phyloP scores from a whole-genome alignment of 148 eudicot species.

The Cornus florida region DNA sequence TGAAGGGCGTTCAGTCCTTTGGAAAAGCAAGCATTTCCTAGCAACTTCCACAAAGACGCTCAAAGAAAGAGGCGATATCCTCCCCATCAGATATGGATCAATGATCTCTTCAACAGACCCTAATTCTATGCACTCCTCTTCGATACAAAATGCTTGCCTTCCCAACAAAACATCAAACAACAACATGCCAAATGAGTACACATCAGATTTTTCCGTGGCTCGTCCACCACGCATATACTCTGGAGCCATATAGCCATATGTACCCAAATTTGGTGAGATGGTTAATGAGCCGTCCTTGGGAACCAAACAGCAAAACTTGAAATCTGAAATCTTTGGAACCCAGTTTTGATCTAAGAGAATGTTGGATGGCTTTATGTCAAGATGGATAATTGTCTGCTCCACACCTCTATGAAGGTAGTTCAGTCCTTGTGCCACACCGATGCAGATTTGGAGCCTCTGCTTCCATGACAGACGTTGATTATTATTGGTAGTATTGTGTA shows the following conservation, averaged over 20 bases:
- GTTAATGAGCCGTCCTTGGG: neutral
- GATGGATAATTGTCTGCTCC: conserved; percentile 11
- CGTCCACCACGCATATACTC: neutral
- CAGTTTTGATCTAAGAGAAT: neutral
- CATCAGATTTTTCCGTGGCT: conserved; percentile 20
- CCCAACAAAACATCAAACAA: conserved; percentile 16
- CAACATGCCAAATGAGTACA: conserved; percentile 25
- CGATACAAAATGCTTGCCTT: neutral
- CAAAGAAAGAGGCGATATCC: conserved; percentile 4
- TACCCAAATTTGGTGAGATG: neutral
- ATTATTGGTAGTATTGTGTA: neutral
- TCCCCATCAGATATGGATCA: neutral
- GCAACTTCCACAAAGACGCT: neutral
- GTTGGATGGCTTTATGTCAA: neutral
- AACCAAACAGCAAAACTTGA: neutral
- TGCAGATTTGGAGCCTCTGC: conserved; percentile 15
- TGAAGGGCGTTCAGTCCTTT: neutral
- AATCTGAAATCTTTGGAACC: conserved; percentile 14
- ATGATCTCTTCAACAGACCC: conserved; percentile 5
- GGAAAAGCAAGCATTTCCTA: neutral
- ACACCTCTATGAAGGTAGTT: conserved; percentile 1
- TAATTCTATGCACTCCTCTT: too few species aligned
- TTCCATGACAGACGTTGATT: conserved; percentile 16
- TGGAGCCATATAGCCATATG: conserved; percentile 17
- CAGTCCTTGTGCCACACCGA: too few species aligned